Conservation (phyloP, 2,329 filamentous ascomycete species). For the Trichoderma polysporum region DNA sequence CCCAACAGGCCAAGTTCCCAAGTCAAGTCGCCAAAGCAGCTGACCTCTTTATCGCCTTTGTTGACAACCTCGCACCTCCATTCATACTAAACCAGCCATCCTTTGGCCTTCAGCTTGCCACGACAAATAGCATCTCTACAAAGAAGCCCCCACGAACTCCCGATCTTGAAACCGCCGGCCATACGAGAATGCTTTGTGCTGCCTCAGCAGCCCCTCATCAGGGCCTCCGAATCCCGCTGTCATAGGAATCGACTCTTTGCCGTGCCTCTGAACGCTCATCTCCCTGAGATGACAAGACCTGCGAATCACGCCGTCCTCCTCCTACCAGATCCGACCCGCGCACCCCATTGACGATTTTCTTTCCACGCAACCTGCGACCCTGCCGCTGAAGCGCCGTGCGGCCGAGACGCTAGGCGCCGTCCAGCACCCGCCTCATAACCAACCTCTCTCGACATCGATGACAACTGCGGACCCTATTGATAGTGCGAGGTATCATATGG, state of each 20-base stretch:
- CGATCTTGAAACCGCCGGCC: not conserved
- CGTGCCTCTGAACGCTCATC: slow-evolving; percentile 13
- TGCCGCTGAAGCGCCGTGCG: slow-evolving; percentile 1
- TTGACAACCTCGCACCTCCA: not conserved
- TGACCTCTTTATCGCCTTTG: slow-evolving; percentile 10
- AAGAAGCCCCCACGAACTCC: not conserved
- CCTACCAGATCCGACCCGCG: not conserved
- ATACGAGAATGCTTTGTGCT: slow-evolving; percentile 19
- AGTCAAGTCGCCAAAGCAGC: slow-evolving; percentile 13
- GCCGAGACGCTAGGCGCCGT: slow-evolving; percentile 1
- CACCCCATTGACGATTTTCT: not conserved
- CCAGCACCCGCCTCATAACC: not conserved
- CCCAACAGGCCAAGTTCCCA: slow-evolving; percentile 9
- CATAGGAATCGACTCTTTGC: slow-evolving; percentile 9
- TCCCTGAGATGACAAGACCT: slow-evolving; percentile 13
- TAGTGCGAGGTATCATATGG: slow-evolving; percentile 33
- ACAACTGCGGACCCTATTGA: slow-evolving; percentile 24
- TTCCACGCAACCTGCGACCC: not conserved
- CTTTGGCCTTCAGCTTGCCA: not conserved
- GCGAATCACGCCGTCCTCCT: not conserved
- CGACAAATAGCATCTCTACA: not conserved
- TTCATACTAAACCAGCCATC: not conserved
- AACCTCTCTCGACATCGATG: slow-evolving; percentile 6
- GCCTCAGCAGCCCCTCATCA: slow-evolving; percentile 20
- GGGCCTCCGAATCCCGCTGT: slow-evolving; percentile 8